Conservation (phyloP, 2,329 filamentous ascomycete genomes). For the Nothophaeocryptopus gaeumannii region DNA sequence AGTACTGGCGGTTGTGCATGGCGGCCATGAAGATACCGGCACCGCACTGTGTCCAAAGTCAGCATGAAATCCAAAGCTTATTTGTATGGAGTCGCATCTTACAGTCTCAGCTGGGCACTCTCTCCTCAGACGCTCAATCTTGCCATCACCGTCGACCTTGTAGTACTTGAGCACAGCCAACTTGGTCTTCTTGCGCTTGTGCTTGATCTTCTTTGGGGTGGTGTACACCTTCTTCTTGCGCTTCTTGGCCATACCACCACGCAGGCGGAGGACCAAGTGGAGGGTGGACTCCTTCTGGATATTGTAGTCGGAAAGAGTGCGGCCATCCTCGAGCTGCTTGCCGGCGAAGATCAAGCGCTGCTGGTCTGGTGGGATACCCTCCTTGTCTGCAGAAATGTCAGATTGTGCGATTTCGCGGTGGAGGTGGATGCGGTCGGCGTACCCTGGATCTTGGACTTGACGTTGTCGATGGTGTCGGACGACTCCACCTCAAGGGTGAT, state of each 20-base stretch:
- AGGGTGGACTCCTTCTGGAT: slow-evolving; percentile 99
- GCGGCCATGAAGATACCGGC: slow-evolving; percentile 99
- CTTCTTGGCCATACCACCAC: slow-evolving; percentile 96
- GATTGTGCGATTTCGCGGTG: not conserved
- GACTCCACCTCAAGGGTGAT: slow-evolving; percentile 99
- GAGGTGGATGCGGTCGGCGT: slow-evolving; percentile 27
- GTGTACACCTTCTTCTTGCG: slow-evolving; percentile 99
- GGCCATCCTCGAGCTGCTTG: slow-evolving; percentile 99
- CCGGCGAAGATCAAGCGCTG: slow-evolving; percentile 99
- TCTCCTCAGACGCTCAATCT: slow-evolving; percentile 98
- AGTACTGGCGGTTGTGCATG: slow-evolving; percentile 99
- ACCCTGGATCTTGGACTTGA: slow-evolving; percentile 94
- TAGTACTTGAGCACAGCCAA: slow-evolving; percentile 99
- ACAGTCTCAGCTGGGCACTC: slow-evolving; percentile 93
- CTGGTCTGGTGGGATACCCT: slow-evolving; percentile 98
- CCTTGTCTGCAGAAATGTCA: slow-evolving; percentile 73
- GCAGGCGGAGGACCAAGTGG: slow-evolving; percentile 94
- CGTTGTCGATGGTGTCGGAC: slow-evolving; percentile 99
- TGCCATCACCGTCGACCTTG: slow-evolving; percentile 99
- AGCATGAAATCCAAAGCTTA: not conserved
- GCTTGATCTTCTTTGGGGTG: slow-evolving; percentile 99
- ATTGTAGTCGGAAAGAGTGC: slow-evolving; percentile 99
- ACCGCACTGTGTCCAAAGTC: slow-evolving; percentile 68
- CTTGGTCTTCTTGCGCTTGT: slow-evolving; percentile 99
- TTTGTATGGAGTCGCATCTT: slow-evolving; percentile 42